These are phyloP conservation scores for Gastrolobium villosum DNA, from an alignment of 306 rosid genomes.

Conservation along the genomic window DNA sequence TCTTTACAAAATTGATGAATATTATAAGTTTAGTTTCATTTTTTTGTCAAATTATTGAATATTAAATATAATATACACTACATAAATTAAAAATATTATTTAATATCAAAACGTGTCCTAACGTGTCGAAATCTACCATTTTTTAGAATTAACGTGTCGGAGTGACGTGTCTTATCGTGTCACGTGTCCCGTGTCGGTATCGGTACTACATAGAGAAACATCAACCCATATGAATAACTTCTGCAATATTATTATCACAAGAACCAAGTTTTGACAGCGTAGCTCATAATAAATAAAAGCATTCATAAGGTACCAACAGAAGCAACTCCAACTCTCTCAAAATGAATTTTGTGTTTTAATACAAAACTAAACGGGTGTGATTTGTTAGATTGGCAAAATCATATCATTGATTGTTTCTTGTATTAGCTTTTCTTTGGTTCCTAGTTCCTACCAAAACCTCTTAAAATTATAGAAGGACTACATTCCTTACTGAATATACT, in stretches of 20 bases:
- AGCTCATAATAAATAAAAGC: slow-evolving; percentile 29
- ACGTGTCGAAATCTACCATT: too few relatives aligned
- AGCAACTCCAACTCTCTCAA: slow-evolving; percentile 27
- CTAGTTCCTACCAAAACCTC: slow-evolving; percentile 21
- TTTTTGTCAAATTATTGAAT: too few relatives aligned
- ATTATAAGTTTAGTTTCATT: too few relatives aligned
- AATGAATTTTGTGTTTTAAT: slow-evolving; percentile 21
- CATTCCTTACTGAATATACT: slow-evolving; percentile 13
- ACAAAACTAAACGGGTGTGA: background rate
- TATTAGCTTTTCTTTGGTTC: slow-evolving; percentile 13
- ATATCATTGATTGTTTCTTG: slow-evolving; percentile 13
- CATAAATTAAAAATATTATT: too few relatives aligned
- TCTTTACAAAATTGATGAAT: too few relatives aligned
- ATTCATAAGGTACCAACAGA: slow-evolving; percentile 41
- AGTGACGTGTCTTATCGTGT: too few relatives aligned
- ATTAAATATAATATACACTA: too few relatives aligned
- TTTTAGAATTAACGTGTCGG: too few relatives aligned
- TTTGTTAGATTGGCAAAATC: slow-evolving; percentile 18
- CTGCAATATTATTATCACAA: slow-evolving; percentile 32
- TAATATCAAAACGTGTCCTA: too few relatives aligned
- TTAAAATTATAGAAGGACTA: background rate
- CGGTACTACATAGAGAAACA: background rate
- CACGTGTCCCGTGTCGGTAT: too few relatives aligned
- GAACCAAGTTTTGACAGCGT: slow-evolving; percentile 33
- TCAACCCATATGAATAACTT: slow-evolving; percentile 32